Evolutionary conservation across 1,284 basidiomycete genomes (phyloP), one percentile per base, ranked within the genome.

Genomic region (Malassezia brasiliensis): DNA sequence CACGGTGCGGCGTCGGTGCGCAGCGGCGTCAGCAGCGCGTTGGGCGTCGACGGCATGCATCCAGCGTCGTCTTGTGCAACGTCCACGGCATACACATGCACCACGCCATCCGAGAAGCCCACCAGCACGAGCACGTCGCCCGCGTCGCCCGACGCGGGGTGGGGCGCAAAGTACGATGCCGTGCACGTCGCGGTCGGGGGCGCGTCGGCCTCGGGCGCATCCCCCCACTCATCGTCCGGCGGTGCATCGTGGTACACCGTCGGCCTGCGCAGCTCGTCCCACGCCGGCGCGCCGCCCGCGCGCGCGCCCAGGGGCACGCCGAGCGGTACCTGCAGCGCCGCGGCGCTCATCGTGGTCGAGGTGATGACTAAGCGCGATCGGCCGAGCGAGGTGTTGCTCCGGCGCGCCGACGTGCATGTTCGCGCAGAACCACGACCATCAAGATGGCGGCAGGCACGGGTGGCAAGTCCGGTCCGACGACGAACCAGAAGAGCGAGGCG

Each of bases 261-360:
- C 12, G 40, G 40, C 10, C 8, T 19, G 9, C 20, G 14, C 6
- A 42, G 1, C 40, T 31, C 25, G 17, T 45, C 42, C 42, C 42
- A 45, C 25, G 32, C n/a, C 5, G 22, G 42, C 25, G 25, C 42
- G 32, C 32, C 25, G n/a, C 42, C 22, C 45, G 11, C 31, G 20
- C 31, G 19, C 11, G 20, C 8, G 32, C 25, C 31, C 19, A 20
- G 53, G 25, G 48, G 41, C 48, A 44, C 41, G 42, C 53, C 47
- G 40, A 56, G 25, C 30, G 54, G 54, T 14, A 56, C 54, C 30
- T 46, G 49, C 44, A 56, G 54, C 54, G 54, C 44, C 4, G 45
- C 37, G 19, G 30, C 40, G 47, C 44, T 46, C 54, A 56, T 56
- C 19, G 42, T 40, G 35, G 38, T 9, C 17, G 42, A 8, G 20